Base-by-base conservation (phyloP, 1,284 basidiomycete genomes). In the Phaffia rhodozyma region DNA sequence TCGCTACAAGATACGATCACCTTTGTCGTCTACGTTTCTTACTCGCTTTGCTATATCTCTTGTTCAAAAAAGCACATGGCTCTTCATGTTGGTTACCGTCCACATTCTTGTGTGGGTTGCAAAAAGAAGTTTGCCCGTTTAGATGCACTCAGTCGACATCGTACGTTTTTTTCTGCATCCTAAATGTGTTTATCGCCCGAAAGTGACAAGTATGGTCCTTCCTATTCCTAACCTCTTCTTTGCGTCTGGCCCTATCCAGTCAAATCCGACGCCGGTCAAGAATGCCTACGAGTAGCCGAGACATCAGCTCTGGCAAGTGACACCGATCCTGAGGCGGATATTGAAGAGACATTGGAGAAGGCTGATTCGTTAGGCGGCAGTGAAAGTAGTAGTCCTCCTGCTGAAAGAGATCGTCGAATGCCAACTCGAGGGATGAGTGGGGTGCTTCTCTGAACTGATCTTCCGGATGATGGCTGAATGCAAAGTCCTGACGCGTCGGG, bases 81-180 rank as follows among this genome's bases (percentile, higher is more conserved):
- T 11, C 79, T 94, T 25, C 92, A 97, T 73, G 84, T 86, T 55
- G 84, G 87, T 49, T 84, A 91, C 74, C 83, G 89, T 71, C 83
- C 86, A 38, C 93, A 96, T 75, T 81, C 88, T 60, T 97, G 92
- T 71, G 85, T 86, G 69, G 89, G 89, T 3, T 97, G 92, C 76
- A 87, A 89, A 70, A 94, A 94, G 80, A 88, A 89, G 23, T 96
- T 97, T 78, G 93, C 91, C 71, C 80, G 92, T 63, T 78, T 92
- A 70, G 92, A 97, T 77, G 92, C 92, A 23, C 80, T 97, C 66
- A 94, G 93, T 72, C 73, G 80, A 58, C 79, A 79, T 70, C 74
- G 89, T 92, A 78, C 78, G 87, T 85, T 63, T 50, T 55, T 21
- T 53, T 58, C 4, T 57, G 55, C 62, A 60, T 68, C 29, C 25